Base-by-base conservation (phyloP, 768 basidiomycete genomes). In the Hortiboletus flavorubellus region DNA sequence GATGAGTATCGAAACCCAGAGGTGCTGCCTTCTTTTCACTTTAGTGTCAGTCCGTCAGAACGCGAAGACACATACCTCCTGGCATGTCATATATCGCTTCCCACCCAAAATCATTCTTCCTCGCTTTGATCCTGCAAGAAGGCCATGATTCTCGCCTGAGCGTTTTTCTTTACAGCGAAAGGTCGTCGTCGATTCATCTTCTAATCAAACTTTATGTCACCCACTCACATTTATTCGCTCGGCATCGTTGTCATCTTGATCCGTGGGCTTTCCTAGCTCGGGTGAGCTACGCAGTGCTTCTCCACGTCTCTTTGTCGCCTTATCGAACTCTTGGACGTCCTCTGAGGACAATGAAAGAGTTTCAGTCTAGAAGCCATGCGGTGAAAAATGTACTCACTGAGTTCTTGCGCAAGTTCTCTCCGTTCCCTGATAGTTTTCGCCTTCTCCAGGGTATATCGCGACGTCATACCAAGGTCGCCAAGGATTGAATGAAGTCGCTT, bases 81-180 rank as follows among this genome's bases (percentile, higher is more conserved):
- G 26, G 33, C 2, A 15, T 53, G 41, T 3, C 29, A 38, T 16
- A 31, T 14, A 8, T 10, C 23, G 5, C n/a, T 11, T 11, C n/a
- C 11, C 31, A 29, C 15, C 16, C 8, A 12, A 34, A 16, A 15
- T 61, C 37, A 69, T 33, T 71, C 82, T 18, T 80, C 79, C 37
- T 86, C 86, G 61, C 87, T 89, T 63, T 90, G 86, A 61, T 87
- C 85, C 38, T 72, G 77, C 55, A 91, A 72, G 67, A 91, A 91
- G 6, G 84, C 86, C 75, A 80, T 80, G 48, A 91, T 89, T 55
- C 82, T 87, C 53, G 75, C 74, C 18, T 79, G 74, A 18, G 81
- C 81, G 43, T 73, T 81, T 54, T 60, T 65, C 78, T 38, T 79
- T 51, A 23, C 21, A 21, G 21, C 2, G 2, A 42, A 42, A 42